Evolutionary conservation across 768 basidiomycete genomes (phyloP), one percentile per base, ranked within the genome.

Genomic region (Austroboletus festivus): DNA sequence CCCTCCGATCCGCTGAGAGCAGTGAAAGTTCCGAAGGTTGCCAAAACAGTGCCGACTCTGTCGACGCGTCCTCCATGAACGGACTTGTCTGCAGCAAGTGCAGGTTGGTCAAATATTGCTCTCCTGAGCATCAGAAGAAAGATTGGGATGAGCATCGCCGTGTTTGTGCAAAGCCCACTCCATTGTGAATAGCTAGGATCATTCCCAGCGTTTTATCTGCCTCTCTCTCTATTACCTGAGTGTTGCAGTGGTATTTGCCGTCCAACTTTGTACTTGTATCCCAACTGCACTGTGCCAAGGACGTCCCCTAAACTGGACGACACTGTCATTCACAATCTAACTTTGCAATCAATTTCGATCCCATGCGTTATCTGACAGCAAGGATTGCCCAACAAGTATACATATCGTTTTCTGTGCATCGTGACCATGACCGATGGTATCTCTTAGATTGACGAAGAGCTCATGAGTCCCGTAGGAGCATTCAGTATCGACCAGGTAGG

Each of bases 401-500:
- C 41, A 11, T 40, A n/a, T 42, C 10, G 12, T 38, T 24, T 10
- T 13, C 31, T 33, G 12, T 15, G 31, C 4, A 8, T 10, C 21
- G 13, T n/a, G 30, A 15, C 16, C 12, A 12, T 38, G 24, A 40
- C 20, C 39, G 24, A 53, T 30, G 1, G 3, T 19, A 19, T n/a
- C n/a, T 34, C 11, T n/a, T 56, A 93, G 89, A 94, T 98, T 44
- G 95, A 98, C 60, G 86, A 90, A 60, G 90, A 96, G 62, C 82
- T 98, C 41, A 97, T 98, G 95, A 83, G 77, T 54, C 51, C 78
- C 3, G 71, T 75, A n/a, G 93, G 93, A 1, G 93, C 93, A 5
- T 98, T 95, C 74, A 94, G 91, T 64, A 71, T 98, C 37, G 94
- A 98, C 60, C 95, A 95, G 78, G 92, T 85, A 50, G 61, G 45